Conservation (phyloP, 257 asterid genomes). For the Asclepias syriaca region DNA sequence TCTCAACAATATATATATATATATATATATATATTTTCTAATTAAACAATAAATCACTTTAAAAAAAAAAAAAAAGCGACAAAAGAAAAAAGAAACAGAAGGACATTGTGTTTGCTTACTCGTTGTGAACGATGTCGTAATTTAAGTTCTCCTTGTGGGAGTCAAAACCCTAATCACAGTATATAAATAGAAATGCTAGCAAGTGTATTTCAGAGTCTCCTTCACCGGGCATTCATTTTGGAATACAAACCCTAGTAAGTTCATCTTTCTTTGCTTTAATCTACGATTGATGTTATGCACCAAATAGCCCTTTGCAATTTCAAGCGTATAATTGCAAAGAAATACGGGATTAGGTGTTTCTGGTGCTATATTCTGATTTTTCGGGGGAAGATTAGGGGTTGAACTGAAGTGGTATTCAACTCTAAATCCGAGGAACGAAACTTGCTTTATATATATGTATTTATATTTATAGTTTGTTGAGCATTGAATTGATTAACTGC, state of each 20-base stretch:
- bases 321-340: slow-evolving; percentile 45
- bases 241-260: not conserved
- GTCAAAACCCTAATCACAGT: not conserved
- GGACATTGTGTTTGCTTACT: not conserved
- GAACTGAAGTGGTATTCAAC: slow-evolving; percentile 22
- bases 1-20: no score
- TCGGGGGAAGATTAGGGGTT: slow-evolving; percentile 25
- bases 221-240: not conserved
- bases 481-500: not conserved
- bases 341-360: slow-evolving; percentile 45
- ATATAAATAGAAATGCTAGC: not conserved
- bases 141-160: no score
- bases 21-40: no score
- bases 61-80: no score
- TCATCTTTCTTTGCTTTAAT: not conserved
- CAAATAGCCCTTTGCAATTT: slow-evolving; percentile 61
- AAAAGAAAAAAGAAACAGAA: no score
- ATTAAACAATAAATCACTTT: no score
- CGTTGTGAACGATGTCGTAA: not conserved
- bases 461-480: not conserved
- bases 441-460: not conserved
- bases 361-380: slow-evolving; percentile 42
- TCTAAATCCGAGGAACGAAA: slow-evolving; percentile 28
- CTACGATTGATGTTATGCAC: slow-evolving; percentile 28
- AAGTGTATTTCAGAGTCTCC: no score